Conservation (phyloP, 1,139 yeast genomes). For the Zhuliangozyma blackwelliae region DNA sequence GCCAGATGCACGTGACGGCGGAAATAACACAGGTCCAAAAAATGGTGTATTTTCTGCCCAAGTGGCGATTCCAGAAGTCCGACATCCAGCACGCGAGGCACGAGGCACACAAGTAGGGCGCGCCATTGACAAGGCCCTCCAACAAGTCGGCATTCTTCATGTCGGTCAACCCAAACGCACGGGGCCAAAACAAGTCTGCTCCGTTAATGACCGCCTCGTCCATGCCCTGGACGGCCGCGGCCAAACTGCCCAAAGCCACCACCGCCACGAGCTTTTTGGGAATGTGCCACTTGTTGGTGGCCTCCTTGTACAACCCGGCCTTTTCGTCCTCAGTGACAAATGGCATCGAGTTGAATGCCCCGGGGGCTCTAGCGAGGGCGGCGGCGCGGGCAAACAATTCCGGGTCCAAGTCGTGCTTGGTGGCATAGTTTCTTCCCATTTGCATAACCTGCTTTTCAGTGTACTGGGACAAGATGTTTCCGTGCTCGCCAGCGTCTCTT, state of each 20-base stretch:
- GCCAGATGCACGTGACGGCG: constrained; percentile 70
- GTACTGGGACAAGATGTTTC: constrained; percentile 61
- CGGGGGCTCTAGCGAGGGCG: constrained; percentile 66
- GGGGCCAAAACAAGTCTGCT: constrained; percentile 69
- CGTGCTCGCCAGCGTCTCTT: constrained; percentile 28
- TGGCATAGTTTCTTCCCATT: constrained; percentile 70
- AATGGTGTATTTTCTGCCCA: constrained; percentile 74
- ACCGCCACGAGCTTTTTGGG: constrained; percentile 60
- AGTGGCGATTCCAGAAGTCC: constrained; percentile 57
- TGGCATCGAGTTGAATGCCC: constrained; percentile 53
- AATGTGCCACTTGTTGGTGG: constrained; percentile 63
- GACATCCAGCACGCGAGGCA: constrained; percentile 69
- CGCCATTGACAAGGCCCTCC: constrained; percentile 72
- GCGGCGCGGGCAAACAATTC: constrained; percentile 74
- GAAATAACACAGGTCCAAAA: constrained; percentile 65
- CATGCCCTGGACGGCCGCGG: constrained; percentile 93
- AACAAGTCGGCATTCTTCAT: constrained; percentile 59
- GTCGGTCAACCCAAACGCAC: constrained; percentile 45
- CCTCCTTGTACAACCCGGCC: constrained; percentile 46
- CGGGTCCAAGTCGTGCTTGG: constrained; percentile 54
- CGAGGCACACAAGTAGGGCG: constrained; percentile 77
- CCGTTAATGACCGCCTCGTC: constrained; percentile 88
- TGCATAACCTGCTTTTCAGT: constrained; percentile 61
- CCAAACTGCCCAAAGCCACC: constrained; percentile 74
- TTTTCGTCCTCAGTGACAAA: constrained; percentile 59